Percentiles rank a stretch among this genome's conserved stretches.
These are phyloP conservation scores for Lasiosphaeria hispida DNA, from an alignment of 495 filamentous ascomycete species.

Conservation along the genomic window DNA sequence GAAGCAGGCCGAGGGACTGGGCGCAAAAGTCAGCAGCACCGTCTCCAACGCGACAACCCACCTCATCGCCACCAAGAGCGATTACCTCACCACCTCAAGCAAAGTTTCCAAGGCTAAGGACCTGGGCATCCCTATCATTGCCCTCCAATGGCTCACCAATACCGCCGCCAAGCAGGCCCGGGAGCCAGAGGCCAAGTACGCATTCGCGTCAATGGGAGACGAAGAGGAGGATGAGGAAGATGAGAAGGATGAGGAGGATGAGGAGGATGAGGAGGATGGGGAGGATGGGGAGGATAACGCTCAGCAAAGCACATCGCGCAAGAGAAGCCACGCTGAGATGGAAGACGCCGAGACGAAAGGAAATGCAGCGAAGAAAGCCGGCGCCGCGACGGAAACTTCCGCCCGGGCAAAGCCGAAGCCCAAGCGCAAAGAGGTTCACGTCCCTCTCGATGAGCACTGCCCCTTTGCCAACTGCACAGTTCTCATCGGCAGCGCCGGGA, in stretches of 20 bases:
- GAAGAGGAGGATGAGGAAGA: not conserved
- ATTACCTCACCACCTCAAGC: slow-evolving; percentile 47
- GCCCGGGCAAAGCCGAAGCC: slow-evolving; percentile 13
- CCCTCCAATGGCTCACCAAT: slow-evolving; percentile 60
- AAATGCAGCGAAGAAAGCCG: not conserved
- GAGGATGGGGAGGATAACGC: slow-evolving; percentile 11
- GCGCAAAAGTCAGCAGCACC: no score
- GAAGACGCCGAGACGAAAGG: no score
- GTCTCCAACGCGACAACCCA: slow-evolving; percentile 30
- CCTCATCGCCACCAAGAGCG: slow-evolving; percentile 53
- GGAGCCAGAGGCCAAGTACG: slow-evolving; percentile 28
- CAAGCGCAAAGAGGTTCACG: slow-evolving; percentile 42
- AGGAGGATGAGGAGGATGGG: not conserved
- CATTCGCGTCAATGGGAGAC: not conserved
- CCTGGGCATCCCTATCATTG: slow-evolving; percentile 54
- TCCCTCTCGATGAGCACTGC: slow-evolving; percentile 48
- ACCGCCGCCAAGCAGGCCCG: slow-evolving; percentile 45
- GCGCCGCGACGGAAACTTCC: slow-evolving; percentile 1
- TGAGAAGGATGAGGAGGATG: slow-evolving; percentile 6
- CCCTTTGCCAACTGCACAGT: slow-evolving; percentile 44
- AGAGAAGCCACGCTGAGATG: no score
- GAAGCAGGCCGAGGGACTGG: no score
- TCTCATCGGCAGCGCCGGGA: slow-evolving; percentile 58
- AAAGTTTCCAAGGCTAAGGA: slow-evolving; percentile 52
- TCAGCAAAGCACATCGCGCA: no score